Base-by-base conservation (phyloP, 1,284 basidiomycete genomes). In the Ganoderma sp. region DNA sequence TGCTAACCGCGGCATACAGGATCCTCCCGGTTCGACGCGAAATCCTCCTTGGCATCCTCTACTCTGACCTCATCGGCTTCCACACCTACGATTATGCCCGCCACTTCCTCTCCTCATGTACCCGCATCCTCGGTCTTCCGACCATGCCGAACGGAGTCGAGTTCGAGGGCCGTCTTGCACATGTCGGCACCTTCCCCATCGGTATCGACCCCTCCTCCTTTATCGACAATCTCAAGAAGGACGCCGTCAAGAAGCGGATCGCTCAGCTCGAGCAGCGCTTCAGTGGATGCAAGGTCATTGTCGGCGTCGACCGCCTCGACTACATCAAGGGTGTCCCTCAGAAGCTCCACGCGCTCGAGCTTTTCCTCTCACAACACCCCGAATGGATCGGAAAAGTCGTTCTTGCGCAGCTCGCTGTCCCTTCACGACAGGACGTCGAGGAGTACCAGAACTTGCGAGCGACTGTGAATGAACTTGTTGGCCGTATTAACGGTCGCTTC, bases 251-350 rank as follows among this genome's bases (percentile, higher is more conserved):
- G 78, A 85, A 89, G 68, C 91, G 98, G 34, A 90, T 99, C 69
- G 79, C 86, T 50, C 88, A 91, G 71, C 87, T 99, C 41, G 91
- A 97, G 80, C 89, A 94, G 64, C 89, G 97, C 57, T 99, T 99
- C 80, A 89, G 92, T 58, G 97, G 94, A 61, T 94, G 97, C 78
- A 99, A 99, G 82, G 92, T 99, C 78, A 98, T 99, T 78, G 96
- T 99, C 69, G 98, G 97, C 67, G 97, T 99, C 50, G 98, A 99
- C 79, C 90, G 97, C 57, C 86, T 99, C 63, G 98, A 99, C 80
- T 99, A 99, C 82, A 99, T 99, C 90, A 99, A 99, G 85, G 97
- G 97, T 77, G 96, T 99, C 37, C 97, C 97, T 2, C 97, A 99
- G 80, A 99, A 99, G 81, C 83, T 99, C 65, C 96, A 99, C 79